A percentile compares a stretch with the other conserved stretches of the same genome.
Conservation (phyloP, 2,329 filamentous ascomycete species). For the Alternaria sp. region DNA sequence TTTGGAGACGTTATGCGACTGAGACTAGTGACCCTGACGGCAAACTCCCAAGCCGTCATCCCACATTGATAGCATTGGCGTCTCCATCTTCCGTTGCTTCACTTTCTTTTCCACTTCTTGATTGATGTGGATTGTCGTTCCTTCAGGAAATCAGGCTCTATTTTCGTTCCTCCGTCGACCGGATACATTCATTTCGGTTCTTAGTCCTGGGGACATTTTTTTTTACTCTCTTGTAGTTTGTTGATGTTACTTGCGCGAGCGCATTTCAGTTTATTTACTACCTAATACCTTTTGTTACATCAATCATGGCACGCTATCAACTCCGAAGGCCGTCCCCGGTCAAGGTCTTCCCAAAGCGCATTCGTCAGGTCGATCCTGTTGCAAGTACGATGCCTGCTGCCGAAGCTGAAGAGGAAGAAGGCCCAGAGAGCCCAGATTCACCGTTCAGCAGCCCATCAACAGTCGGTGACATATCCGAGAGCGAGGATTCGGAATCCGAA, state of each 20-base stretch:
- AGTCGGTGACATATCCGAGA: constrained; percentile 7
- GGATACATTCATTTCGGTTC: constrained; percentile 36
- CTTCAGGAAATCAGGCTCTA: constrained; percentile 28
- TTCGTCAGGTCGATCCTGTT: constrained; percentile 33
- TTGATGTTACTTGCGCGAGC: constrained; percentile 12
- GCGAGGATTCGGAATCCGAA: constrained; percentile 21
- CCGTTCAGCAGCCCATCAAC: constrained; percentile 27
- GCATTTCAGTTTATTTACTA: constrained; percentile 16
- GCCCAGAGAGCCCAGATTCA: constrained; percentile 38
- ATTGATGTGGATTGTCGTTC: constrained; percentile 23
- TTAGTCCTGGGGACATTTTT: constrained; percentile 42
- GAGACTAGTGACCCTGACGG: constrained; percentile 27
- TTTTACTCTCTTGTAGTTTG: constrained; percentile 11
- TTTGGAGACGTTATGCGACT: constrained; percentile 39
- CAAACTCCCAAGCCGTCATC: constrained; percentile 27
- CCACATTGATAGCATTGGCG: constrained; percentile 43
- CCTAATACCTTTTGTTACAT: constrained; percentile 18
- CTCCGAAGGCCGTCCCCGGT: constrained; percentile 42
- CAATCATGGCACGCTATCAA: constrained; percentile 39
- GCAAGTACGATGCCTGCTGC: constrained; percentile 17
- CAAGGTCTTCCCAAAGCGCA: constrained; percentile 21
- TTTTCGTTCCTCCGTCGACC: constrained; percentile 42
- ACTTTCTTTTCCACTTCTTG: constrained; percentile 27
- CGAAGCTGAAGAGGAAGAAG: constrained; percentile 12
- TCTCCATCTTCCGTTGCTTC: constrained; percentile 34